A percentile compares a stretch with the other conserved stretches of the same genome.
Conservation (phyloP, 2,329 filamentous ascomycete species). For the Talaromyces sp. region DNA sequence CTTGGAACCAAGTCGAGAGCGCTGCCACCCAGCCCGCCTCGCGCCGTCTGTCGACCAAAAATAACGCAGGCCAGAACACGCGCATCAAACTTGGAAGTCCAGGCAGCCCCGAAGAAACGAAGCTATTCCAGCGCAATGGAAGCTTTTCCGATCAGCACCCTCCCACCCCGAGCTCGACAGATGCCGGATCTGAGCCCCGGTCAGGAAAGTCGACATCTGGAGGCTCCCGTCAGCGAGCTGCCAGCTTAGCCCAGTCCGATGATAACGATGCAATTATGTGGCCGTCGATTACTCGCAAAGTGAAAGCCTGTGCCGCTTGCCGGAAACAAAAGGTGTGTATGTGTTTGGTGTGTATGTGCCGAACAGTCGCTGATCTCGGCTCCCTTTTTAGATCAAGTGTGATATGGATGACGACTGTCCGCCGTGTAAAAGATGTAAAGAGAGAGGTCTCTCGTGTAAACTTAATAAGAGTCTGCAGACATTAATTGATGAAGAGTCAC, state of each 20-base stretch:
- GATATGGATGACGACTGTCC: conserved; percentile 41
- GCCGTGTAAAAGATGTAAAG: conserved; percentile 43
- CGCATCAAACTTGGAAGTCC: conserved; percentile 7
- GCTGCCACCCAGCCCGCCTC: conserved; percentile 4
- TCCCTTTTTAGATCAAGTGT: conserved; percentile 35
- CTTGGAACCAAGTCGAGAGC: conserved; percentile 10
- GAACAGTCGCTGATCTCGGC: neutral
- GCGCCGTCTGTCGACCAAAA: conserved; percentile 4
- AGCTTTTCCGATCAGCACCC: conserved; percentile 5
- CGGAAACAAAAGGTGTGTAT: conserved; percentile 44
- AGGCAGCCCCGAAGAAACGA: conserved; percentile 4
- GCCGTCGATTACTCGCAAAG: conserved; percentile 32
- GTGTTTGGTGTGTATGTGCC: neutral
- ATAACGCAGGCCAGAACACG: neutral
- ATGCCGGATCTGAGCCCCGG: conserved; percentile 7
- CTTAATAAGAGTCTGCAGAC: conserved; percentile 43
- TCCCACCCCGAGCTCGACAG: conserved; percentile 9
- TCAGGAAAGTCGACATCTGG: conserved; percentile 1
- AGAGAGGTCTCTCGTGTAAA: conserved; percentile 41
- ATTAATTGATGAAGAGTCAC: conserved; percentile 38
- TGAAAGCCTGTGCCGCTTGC: conserved; percentile 45
- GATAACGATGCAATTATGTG: conserved; percentile 13
- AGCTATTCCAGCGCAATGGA: conserved; percentile 1
- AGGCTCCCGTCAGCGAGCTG: conserved; percentile 5
- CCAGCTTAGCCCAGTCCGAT: conserved; percentile 7